Evolutionary conservation across 768 basidiomycete species (phyloP).

Genomic region (Mycena vulgaris): DNA sequence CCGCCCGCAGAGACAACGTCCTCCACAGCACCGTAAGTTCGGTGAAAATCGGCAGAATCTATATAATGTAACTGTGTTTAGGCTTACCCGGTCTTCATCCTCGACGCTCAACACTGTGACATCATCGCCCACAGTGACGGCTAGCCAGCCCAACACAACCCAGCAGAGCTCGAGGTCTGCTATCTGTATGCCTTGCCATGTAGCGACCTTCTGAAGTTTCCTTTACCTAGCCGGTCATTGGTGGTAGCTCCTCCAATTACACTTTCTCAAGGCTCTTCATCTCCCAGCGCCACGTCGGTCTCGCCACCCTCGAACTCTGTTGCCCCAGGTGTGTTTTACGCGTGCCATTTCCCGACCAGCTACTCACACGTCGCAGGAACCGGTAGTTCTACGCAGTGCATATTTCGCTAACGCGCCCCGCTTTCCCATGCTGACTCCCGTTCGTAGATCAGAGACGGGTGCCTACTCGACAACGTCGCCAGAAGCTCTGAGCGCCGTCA

Average conservation of each 20-base stretch:
- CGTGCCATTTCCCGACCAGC: not conserved
- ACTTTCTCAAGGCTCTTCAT: not conserved
- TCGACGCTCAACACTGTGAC: not conserved
- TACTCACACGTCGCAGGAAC: not conserved
- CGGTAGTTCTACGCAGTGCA: constrained; percentile 3
- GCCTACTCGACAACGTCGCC: not conserved
- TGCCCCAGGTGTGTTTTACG: not conserved
- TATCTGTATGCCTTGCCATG: not conserved
- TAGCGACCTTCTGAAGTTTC: not conserved
- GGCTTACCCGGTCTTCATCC: not conserved
- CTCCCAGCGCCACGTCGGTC: not conserved
- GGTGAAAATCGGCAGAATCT: not conserved
- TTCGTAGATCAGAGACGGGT: not conserved
- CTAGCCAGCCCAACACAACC: not conserved
- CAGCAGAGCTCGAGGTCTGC: constrained; percentile 15
- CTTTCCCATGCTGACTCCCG: not conserved
- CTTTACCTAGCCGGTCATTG: not conserved
- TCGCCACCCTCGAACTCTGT: not conserved
- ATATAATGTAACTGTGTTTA: not conserved
- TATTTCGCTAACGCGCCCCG: not conserved
- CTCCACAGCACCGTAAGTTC: not conserved
- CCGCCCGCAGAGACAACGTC: not conserved
- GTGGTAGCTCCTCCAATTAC: not conserved
- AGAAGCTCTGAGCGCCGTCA: not conserved
- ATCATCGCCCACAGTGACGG: not conserved